phyloP scores from a whole-genome alignment of 495 filamentous ascomycete genomes.

The Physcia stellaris region DNA sequence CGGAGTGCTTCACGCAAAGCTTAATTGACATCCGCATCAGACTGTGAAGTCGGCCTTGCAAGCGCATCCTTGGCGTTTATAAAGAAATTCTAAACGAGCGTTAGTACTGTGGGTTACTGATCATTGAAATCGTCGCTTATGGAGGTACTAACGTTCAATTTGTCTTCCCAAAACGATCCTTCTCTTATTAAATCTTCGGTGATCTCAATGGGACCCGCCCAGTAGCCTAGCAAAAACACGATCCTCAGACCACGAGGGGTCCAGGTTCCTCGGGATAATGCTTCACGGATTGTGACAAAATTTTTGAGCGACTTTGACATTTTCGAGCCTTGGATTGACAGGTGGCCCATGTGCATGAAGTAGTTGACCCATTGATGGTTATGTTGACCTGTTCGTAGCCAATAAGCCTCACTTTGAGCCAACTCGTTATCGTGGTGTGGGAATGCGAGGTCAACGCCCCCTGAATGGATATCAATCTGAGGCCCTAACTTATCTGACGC shows the following conservation, averaged over 20 bases:
- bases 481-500: conserved; percentile 71
- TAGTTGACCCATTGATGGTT: conserved; percentile 83
- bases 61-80: conserved; percentile 47
- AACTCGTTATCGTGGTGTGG: conserved; percentile 96
- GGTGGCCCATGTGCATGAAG: conserved; percentile 91
- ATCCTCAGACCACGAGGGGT: conserved; percentile 71
- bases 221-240: conserved; percentile 74
- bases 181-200: conserved; percentile 64
- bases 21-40: conserved; percentile 1
- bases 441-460: conserved; percentile 85
- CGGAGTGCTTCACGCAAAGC: conserved; percentile 35
- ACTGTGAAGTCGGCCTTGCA: conserved; percentile 12
- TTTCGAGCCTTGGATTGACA: conserved; percentile 79
- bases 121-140: not conserved
- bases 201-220: conserved; percentile 88
- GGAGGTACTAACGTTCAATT: conserved; percentile 42
- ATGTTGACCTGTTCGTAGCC: conserved; percentile 22
- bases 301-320: conserved; percentile 96
- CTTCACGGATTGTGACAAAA: conserved; percentile 88
- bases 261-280: conserved; percentile 60
- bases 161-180: conserved; percentile 66
- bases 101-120: not conserved
- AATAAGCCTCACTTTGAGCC: conserved; percentile 90
- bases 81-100: conserved; percentile 66
- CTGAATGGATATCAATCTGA: conserved; percentile 83